Base-by-base conservation (phyloP, 1,139 yeast species). In the Martiniozyma asiatica region DNA sequence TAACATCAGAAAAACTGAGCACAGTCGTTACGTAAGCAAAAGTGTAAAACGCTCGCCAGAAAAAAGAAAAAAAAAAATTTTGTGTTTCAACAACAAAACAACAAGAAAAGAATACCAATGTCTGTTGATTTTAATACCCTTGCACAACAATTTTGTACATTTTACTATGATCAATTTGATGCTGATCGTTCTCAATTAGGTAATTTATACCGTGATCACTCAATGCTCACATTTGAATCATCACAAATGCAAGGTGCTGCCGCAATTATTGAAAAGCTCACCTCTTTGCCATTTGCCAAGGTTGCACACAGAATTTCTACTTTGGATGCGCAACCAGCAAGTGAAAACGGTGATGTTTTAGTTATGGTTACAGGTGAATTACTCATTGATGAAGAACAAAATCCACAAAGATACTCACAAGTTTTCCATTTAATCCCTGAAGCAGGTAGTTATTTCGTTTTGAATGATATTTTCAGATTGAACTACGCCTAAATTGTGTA, bases 361-460 rank as follows among this genome's bases (percentile, higher is more conserved):
- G 97, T 87, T 35, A 79, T 89, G 94, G 97, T 89, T 46, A 89
- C 99, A 33, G 99, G 99, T 42, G 95, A 84, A 58, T 70, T 89
- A 45, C 60, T 85, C 45, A 71, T 79, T 47, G 99, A 89, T 55
- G 97, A 87, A 41, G 97, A 89, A 62, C 80, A 76, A 53, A 84
- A 84, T 58, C 74, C 97, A 35, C 96, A 87, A 61, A 76, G 94
- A 60, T 89, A 85, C 61, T 82, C 97, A 21, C 98, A 89, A 63
- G 94, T 84, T 27, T 89, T 89, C 74, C 98, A 89, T 55, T 73
- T 89, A 62, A 77, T 85, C 42, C 96, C 95, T 41, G 98, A 89
- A 38, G 85, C 79, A 32, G 73, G 70, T 52, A 79, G 93, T 24
- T 89, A 84, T 68, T 89, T 74, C 51, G 98, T 89, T 39, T 80